Conservation (phyloP, 2,329 filamentous ascomycete species). For the Daldinia eschscholtzii region DNA sequence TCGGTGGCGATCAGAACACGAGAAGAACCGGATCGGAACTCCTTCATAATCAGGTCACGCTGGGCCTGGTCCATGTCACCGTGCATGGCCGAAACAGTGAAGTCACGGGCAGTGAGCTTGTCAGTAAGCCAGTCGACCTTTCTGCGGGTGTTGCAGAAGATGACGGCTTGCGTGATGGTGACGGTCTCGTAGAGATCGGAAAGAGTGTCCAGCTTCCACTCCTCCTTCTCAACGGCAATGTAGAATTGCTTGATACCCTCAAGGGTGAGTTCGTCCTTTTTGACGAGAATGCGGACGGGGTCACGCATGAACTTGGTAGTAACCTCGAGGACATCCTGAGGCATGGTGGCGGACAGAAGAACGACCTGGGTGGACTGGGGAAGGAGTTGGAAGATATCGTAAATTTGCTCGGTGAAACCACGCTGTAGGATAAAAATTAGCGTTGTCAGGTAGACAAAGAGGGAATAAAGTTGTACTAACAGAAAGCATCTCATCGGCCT, state of each 20-base stretch:
- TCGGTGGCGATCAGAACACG: slow-evolving; percentile 99
- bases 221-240: slow-evolving; percentile 99
- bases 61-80: slow-evolving; percentile 98
- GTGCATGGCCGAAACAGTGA: slow-evolving; percentile 99
- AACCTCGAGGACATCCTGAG: slow-evolving; percentile 98
- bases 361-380: slow-evolving; percentile 99
- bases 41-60: slow-evolving; percentile 99
- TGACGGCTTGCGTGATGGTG: slow-evolving; percentile 99
- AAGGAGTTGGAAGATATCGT: slow-evolving; percentile 99
- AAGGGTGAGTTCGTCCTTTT: slow-evolving; percentile 99
- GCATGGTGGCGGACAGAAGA: slow-evolving; percentile 97
- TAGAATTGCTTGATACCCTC: slow-evolving; percentile 99
- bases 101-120: slow-evolving; percentile 98
- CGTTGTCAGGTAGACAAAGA: not conserved
- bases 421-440: slow-evolving; percentile 68
- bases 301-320: slow-evolving; percentile 99
- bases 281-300: slow-evolving; percentile 98
- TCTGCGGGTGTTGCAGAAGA: slow-evolving; percentile 99
- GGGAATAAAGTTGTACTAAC: slow-evolving; percentile 61
- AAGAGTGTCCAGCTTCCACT: slow-evolving; percentile 99
- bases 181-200: slow-evolving; percentile 99
- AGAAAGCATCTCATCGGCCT: slow-evolving; percentile 99
- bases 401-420: slow-evolving; percentile 99
- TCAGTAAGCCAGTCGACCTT: slow-evolving; percentile 99
- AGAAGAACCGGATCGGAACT: slow-evolving; percentile 98